Percentiles rank a stretch among this genome's conserved stretches.
phyloP scores from a whole-genome alignment of 192 early-diverging fungal genomes.

The Coemansia umbellata region DNA sequence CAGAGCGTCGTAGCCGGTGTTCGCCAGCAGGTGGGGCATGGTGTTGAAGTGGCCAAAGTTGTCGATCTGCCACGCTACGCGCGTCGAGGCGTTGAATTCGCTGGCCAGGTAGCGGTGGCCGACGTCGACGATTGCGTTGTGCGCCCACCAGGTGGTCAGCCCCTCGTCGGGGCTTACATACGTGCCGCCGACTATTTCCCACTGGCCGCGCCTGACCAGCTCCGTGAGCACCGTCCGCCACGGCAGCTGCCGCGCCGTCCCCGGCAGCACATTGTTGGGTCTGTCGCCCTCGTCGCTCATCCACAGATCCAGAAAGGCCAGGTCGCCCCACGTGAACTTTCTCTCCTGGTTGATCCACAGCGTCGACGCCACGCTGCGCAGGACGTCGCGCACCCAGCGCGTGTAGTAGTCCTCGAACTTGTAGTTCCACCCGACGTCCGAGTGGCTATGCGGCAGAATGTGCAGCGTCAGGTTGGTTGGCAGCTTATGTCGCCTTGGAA shows the following conservation, averaged over 20 bases:
- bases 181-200: constrained; percentile 35
- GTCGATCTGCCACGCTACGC: constrained; percentile 43
- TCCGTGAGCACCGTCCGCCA: constrained; percentile 27
- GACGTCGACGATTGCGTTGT: constrained; percentile 31
- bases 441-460: constrained; percentile 43
- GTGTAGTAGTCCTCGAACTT: constrained; percentile 38
- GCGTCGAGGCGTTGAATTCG: constrained; percentile 19
- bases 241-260: neutral
- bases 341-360: constrained; percentile 20
- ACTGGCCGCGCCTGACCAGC: constrained; percentile 20
- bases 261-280: constrained; percentile 2
- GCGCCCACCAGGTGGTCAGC: constrained; percentile 46
- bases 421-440: constrained; percentile 49
- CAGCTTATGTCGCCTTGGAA: neutral
- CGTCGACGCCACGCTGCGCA: constrained; percentile 19
- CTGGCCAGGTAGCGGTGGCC: constrained; percentile 21
- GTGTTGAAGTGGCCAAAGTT: constrained; percentile 33
- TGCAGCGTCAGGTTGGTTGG: constrained; percentile 35
- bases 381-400: constrained; percentile 21
- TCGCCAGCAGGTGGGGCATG: constrained; percentile 26
- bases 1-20: constrained; percentile 25
- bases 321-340: constrained; percentile 45
- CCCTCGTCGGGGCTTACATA: constrained; percentile 50
- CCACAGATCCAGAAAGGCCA: constrained; percentile 45
- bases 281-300: constrained; percentile 33